phyloP scores from a whole-genome alignment of 2,329 filamentous ascomycete species.

The Cordyceps tenuipes region DNA sequence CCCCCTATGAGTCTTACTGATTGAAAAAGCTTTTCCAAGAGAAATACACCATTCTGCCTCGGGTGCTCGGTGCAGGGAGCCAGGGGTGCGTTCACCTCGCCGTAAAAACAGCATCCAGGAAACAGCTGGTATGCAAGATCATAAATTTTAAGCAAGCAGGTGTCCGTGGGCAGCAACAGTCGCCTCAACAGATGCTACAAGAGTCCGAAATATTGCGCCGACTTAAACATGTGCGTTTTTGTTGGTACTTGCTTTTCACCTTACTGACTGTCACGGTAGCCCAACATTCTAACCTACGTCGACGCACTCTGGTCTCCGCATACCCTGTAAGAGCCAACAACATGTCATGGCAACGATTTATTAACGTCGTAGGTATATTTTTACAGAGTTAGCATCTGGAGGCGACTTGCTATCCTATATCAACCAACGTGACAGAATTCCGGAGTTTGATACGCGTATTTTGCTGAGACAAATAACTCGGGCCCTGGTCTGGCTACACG shows the following conservation, averaged over 20 bases:
- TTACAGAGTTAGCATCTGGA: constrained; percentile 48
- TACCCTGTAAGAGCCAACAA: constrained; percentile 31
- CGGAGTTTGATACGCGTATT: constrained; percentile 34
- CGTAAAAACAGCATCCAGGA: constrained; percentile 39
- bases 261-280: constrained; percentile 26
- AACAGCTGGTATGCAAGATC: constrained; percentile 63
- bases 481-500: constrained; percentile 39
- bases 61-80: constrained; percentile 29
- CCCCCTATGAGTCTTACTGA: neutral
- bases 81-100: constrained; percentile 31
- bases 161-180: constrained; percentile 19
- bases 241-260: neutral
- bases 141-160: constrained; percentile 37
- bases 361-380: constrained; percentile 36
- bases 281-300: constrained; percentile 44
- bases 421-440: constrained; percentile 25
- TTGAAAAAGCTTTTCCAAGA: constrained; percentile 25
- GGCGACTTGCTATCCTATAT: constrained; percentile 46
- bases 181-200: constrained; percentile 32
- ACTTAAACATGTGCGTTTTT: constrained; percentile 41
- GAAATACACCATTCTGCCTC: constrained; percentile 26
- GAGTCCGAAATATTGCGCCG: constrained; percentile 46
- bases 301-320: constrained; percentile 42
- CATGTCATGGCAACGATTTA: neutral
- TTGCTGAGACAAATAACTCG: constrained; percentile 40